Conservation (phyloP, 1,139 yeast genomes). For the Yamadazyma sp. region DNA sequence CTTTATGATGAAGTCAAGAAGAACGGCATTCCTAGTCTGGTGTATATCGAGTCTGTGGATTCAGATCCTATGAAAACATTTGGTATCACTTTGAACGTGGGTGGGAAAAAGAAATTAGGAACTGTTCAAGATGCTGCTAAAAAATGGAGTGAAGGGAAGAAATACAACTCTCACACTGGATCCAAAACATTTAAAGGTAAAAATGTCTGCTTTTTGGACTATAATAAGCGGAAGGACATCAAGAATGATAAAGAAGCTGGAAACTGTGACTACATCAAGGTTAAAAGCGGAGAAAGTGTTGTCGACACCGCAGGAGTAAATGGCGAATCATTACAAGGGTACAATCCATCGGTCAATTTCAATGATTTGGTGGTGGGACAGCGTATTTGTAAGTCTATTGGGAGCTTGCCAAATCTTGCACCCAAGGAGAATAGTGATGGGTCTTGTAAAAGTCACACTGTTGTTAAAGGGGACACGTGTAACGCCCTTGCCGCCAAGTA, state of each 20-base stretch:
- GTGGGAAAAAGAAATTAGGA: constrained; percentile 5
- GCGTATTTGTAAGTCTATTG: constrained; percentile 14
- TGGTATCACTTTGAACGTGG: constrained; percentile 15
- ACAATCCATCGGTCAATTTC: constrained; percentile 14
- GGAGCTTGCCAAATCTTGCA: constrained; percentile 8
- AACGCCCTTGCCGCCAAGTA: constrained; percentile 12
- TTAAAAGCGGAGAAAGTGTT: constrained; percentile 6
- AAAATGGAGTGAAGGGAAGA: constrained; percentile 15
- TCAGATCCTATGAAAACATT: constrained; percentile 14
- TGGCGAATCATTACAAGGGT: constrained; percentile 14
- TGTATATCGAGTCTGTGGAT: constrained; percentile 15
- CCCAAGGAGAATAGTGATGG: constrained; percentile 13
- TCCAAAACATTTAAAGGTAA: constrained; percentile 6
- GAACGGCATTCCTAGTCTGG: constrained; percentile 15
- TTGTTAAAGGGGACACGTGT: constrained; percentile 9
- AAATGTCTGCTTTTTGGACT: constrained; percentile 9
- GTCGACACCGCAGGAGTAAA: constrained; percentile 12
- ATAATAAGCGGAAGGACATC: constrained; percentile 8
- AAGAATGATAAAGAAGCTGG: constrained; percentile 12
- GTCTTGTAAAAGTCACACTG: constrained; percentile 8
- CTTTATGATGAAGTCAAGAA: constrained; percentile 13
- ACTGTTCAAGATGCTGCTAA: constrained; percentile 16
- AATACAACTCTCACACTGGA: constrained; percentile 11
- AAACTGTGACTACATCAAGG: constrained; percentile 9
- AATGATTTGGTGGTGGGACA: constrained; percentile 10